Conservation (phyloP, 2,329 filamentous ascomycete species). For the Pseudofabraea citricarpa region DNA sequence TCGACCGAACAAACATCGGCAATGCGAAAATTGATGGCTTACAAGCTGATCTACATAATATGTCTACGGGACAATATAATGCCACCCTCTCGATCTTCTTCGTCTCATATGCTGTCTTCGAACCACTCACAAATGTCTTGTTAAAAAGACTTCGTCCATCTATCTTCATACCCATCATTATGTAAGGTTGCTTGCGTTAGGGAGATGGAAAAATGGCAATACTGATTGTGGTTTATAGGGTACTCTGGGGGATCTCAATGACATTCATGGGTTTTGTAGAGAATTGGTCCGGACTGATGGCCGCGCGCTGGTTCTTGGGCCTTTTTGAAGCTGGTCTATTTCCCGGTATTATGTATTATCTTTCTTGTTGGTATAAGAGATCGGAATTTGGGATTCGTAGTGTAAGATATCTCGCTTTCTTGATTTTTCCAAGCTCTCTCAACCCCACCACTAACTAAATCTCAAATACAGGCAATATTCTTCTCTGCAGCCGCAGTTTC, state of each 20-base stretch:
- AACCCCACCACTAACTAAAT: background rate
- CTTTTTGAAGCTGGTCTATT: conserved; percentile 72
- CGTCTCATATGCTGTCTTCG: conserved; percentile 76
- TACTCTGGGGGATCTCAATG: conserved; percentile 65
- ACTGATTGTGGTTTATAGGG: conserved; percentile 29
- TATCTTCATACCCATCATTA: conserved; percentile 77
- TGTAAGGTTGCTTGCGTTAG: conserved; percentile 50
- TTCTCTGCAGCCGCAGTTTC: conserved; percentile 79
- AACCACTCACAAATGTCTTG: conserved; percentile 73
- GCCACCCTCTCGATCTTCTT: conserved; percentile 78
- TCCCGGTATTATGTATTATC: conserved; percentile 73
- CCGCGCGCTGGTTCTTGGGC: conserved; percentile 67
- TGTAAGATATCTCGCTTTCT: conserved; percentile 23
- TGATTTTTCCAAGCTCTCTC: background rate
- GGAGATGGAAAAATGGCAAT: conserved; percentile 32
- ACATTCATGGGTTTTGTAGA: conserved; percentile 62
- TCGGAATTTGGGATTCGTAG: conserved; percentile 76
- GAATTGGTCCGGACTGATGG: conserved; percentile 60
- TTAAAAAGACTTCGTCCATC: conserved; percentile 73
- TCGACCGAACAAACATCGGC: conserved; percentile 76
- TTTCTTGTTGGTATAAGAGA: conserved; percentile 80
- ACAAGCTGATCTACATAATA: conserved; percentile 53
- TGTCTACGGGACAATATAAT: conserved; percentile 67
- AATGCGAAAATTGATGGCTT: conserved; percentile 62
- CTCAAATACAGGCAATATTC: conserved; percentile 55